Conservation (phyloP, 1,284 basidiomycete genomes). For the Leccinum griseonigrum region DNA sequence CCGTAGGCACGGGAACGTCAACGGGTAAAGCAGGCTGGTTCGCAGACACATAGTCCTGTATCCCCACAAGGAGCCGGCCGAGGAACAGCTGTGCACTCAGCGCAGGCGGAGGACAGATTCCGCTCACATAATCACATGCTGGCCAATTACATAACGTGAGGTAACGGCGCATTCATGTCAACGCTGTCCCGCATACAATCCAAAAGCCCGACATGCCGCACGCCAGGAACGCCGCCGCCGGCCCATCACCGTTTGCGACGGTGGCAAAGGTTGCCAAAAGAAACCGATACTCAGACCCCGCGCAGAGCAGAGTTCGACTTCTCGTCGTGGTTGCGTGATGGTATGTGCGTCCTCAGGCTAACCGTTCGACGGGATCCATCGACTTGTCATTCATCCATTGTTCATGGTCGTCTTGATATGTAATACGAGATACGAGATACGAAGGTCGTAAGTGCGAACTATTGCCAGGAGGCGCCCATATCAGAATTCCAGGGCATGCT, state of each 20-base stretch:
- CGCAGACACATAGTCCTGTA: background rate
- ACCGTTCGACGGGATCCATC: slow-evolving; percentile 2
- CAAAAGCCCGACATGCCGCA: background rate
- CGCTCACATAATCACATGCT: background rate
- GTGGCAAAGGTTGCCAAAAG: background rate
- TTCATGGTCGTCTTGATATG: background rate
- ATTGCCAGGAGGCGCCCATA: slow-evolving; percentile 6
- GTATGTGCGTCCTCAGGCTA: background rate
- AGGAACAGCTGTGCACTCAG: background rate
- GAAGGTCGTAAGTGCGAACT: background rate
- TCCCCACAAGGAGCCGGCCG: background rate
- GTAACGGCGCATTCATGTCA: slow-evolving; percentile 3
- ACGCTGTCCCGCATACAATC: slow-evolving; percentile 1
- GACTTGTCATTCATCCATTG: slow-evolving; percentile 2
- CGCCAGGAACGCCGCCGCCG: slow-evolving; percentile 4
- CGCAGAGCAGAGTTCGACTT: slow-evolving; percentile 1
- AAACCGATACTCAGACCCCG: slow-evolving; percentile 12
- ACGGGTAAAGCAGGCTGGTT: background rate
- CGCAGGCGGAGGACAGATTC: background rate
- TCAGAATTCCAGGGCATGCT: slow-evolving; percentile 17
- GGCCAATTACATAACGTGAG: background rate
- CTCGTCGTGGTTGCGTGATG: background rate
- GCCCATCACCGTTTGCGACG: slow-evolving; percentile 1
- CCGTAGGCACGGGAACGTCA: slow-evolving; percentile 12
- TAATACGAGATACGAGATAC: slow-evolving; percentile 1